Percentiles rank a stretch among this genome's conserved stretches.
Conservation (phyloP, 305 asterid species). For the Solanum hybrid region DNA sequence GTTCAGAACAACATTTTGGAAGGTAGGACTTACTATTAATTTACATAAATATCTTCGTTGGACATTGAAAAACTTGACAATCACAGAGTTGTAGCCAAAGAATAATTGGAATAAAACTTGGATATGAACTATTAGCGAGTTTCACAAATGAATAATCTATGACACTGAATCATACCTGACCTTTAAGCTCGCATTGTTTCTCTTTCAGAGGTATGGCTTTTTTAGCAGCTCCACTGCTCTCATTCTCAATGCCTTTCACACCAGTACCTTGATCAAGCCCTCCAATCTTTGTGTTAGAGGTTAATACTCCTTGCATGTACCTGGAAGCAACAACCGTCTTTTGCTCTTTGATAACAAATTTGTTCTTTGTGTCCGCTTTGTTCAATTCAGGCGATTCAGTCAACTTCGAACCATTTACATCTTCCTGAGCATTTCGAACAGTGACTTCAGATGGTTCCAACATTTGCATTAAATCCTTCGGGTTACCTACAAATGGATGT, state of each 20-base stretch:
- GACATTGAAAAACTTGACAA: not conserved
- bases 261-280: constrained; percentile 4
- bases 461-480: constrained; percentile 81
- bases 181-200: constrained; percentile 43
- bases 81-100: not conserved
- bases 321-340: constrained; percentile 64
- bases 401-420: constrained; percentile 5
- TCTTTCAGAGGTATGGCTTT: constrained; percentile 26
- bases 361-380: constrained; percentile 36
- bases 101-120: not conserved
- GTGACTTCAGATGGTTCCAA: constrained; percentile 36
- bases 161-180: constrained; percentile 38
- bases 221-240: constrained; percentile 17
- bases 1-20: not conserved
- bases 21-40: not conserved
- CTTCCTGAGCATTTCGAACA: constrained; percentile 21
- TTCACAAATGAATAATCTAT: not conserved
- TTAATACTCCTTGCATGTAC: constrained; percentile 65
- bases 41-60: not conserved
- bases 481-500: constrained; percentile 70
- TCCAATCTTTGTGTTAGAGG: constrained; percentile 28
- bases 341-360: constrained; percentile 75
- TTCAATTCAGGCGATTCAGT: constrained; percentile 19
- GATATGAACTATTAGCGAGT: not conserved
- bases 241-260: not conserved